Percentiles rank a stretch among this genome's conserved stretches.
phyloP scores from a whole-genome alignment of 106 monocot species.

The Dactylorhiza incarnata region DNA sequence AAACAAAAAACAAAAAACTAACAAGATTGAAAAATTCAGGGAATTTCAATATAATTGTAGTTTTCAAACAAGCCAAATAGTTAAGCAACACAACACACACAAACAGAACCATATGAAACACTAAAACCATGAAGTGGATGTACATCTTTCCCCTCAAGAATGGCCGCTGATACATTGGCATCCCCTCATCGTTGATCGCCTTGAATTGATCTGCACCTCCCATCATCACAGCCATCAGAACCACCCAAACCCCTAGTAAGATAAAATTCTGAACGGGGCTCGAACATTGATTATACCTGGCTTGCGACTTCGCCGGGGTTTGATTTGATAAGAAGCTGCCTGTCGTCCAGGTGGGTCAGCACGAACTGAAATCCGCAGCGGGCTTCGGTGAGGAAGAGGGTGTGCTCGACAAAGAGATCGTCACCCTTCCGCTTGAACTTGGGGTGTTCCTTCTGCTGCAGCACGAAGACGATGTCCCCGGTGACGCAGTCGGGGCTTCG shows the following conservation, averaged over 20 bases:
- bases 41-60: neutral
- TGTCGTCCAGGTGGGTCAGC: constrained; percentile 72
- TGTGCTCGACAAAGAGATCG: constrained; percentile 78
- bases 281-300: constrained; percentile 32
- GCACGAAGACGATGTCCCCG: constrained; percentile 84
- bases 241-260: neutral
- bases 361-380: constrained; percentile 93
- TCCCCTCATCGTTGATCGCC: constrained; percentile 90
- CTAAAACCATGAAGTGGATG: constrained; percentile 92
- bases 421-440: constrained; percentile 94
- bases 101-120: neutral
- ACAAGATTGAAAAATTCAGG: neutral
- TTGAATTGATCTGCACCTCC: constrained; percentile 64
- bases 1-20: neutral
- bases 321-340: constrained; percentile 85
- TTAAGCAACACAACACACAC: neutral
- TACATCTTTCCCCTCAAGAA: constrained; percentile 92
- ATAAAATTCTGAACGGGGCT: neutral
- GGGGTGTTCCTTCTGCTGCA: constrained; percentile 86
- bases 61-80: neutral
- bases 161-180: constrained; percentile 79
- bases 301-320: constrained; percentile 86
- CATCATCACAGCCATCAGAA: neutral
- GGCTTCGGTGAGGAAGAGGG: constrained; percentile 73
- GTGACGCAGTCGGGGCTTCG: constrained; percentile 77